phyloP scores from a whole-genome alignment of 139 green algal genomes.

The Pseudopediastrum boryanum region DNA sequence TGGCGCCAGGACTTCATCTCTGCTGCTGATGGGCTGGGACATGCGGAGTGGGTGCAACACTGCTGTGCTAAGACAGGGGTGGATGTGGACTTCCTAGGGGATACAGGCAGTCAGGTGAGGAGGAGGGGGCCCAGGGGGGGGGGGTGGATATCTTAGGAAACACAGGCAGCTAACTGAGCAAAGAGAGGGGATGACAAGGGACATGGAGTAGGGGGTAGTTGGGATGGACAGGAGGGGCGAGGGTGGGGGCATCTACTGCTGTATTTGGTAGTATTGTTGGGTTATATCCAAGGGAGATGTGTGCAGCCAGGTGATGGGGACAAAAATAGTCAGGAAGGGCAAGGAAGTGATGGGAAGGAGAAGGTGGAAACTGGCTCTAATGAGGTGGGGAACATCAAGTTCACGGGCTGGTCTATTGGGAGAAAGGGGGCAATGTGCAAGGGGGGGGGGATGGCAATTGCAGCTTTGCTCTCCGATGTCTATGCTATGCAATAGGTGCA shows the following conservation, averaged over 20 bases:
- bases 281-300: not conserved
- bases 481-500: no score
- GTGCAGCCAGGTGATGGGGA: no score
- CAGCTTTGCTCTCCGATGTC: no score
- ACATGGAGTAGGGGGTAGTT: not conserved
- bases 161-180: not conserved
- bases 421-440: no score
- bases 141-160: not conserved
- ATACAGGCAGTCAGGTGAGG: constrained; percentile 71
- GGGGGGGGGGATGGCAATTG: no score
- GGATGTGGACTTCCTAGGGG: constrained; percentile 66
- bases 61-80: constrained; percentile 56
- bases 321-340: no score
- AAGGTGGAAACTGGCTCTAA: no score
- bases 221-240: not conserved
- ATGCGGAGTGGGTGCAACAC: constrained; percentile 78
- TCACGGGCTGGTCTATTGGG: no score
- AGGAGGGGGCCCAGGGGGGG: not conserved
- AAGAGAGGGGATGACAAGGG: no score
- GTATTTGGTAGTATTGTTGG: not conserved
- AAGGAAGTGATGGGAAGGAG: no score
- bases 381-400: no score
- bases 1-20: constrained; percentile 73
- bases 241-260: not conserved
- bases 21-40: constrained; percentile 58